Conservation (phyloP, 2,329 filamentous ascomycete species). For the Escovopsis sp. region DNA sequence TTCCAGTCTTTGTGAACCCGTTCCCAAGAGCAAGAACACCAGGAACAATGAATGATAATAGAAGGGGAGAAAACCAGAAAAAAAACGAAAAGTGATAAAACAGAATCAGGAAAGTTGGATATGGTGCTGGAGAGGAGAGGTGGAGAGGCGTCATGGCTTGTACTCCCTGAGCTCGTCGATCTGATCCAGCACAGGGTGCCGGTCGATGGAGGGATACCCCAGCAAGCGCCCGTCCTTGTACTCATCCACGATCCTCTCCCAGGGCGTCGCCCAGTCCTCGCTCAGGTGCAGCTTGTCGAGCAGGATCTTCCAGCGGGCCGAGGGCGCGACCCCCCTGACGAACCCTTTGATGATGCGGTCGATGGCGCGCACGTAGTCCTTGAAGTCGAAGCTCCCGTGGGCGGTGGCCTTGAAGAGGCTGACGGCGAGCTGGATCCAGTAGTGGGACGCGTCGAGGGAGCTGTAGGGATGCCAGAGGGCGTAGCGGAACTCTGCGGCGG, state of each 20-base stretch:
- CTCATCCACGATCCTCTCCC: conserved; percentile 2
- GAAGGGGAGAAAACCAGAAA: background rate
- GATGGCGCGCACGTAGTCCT: background rate
- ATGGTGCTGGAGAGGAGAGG: no score
- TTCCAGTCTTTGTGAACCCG: no score
- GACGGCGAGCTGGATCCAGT: conserved; percentile 4
- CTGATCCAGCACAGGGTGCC: conserved; percentile 1
- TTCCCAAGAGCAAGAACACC: no score
- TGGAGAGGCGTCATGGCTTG: background rate
- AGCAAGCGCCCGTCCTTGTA: conserved; percentile 1
- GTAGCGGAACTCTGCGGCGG: conserved; percentile 5
- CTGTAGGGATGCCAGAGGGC: conserved; percentile 7
- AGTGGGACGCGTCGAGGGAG: conserved; percentile 3
- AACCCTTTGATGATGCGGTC: conserved; percentile 2
- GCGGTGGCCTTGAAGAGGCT: conserved; percentile 1
- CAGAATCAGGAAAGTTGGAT: background rate
- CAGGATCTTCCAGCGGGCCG: conserved; percentile 1
- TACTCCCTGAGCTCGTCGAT: conserved; percentile 1
- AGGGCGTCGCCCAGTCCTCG: background rate
- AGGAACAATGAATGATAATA: no score
- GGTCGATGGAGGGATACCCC: background rate
- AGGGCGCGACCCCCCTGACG: background rate
- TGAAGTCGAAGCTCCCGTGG: background rate
- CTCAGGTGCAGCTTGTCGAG: conserved; percentile 1
- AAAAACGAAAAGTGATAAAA: background rate